Base-by-base conservation (phyloP, 257 asterid genomes). In the Lycium barbarum region DNA sequence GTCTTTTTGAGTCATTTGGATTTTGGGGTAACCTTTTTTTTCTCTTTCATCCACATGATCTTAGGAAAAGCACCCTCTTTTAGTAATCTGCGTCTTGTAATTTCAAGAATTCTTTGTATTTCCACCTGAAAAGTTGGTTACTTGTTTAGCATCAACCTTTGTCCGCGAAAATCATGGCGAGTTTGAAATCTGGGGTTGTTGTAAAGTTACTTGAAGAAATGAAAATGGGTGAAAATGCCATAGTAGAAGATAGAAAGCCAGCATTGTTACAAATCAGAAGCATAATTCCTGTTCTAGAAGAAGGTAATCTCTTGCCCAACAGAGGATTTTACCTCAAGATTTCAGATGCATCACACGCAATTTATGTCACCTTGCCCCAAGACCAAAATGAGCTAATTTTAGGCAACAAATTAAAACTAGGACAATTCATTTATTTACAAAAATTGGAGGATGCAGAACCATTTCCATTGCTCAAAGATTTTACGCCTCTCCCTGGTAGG, bases 211-310 rank as follows among this genome's bases (percentile, higher is more conserved):
- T 92, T 8, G 93, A 93, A 9, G 94, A 90, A 51, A 89, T 90
- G 90, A 90, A 90, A 86, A 67, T 12, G 18, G 86, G 15, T 0
- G 91, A 78, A 7, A 84, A 86, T 2, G 83, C 78, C 3, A 71
- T 35, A 8, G 3, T 49, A 1, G 88, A 85, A n/a, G 88, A 86
- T 13, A 91, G 87, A 0, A 83, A 92, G 55, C 93, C 95, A 5
- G 90, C 74, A 0, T 47, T 93, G 55, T 83, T 93, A 70, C 97
- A 93, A 59, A 92, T 95, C 87, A 89, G 98, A 85, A 89, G 97
- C 92, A 93, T 93, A 86, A 88, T 93, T 71, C 98, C 95, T 36
- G 96, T 92, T 8, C 80, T 95, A 17, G 95, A 93, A 86, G 97
- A 93, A 86, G 98, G 96, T 45, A 92, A 90, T 90, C 83, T 91